These are phyloP conservation scores for Pseudocercospora musae DNA, from an alignment of 2,329 filamentous ascomycete species.

Conservation along the genomic window DNA sequence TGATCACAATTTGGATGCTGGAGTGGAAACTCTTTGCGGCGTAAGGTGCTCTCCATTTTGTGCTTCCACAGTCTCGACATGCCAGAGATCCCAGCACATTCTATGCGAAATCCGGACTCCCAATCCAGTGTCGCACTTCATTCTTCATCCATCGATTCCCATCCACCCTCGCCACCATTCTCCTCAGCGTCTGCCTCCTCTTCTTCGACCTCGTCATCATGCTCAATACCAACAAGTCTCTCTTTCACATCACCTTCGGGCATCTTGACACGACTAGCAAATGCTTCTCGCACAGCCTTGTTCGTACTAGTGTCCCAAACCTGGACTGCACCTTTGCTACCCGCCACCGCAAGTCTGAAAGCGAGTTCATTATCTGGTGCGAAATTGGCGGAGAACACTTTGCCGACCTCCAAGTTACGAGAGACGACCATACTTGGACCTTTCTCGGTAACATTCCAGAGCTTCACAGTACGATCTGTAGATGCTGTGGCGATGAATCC, in stretches of 20 bases:
- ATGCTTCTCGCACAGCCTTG: slow-evolving; percentile 75
- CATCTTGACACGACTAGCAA: slow-evolving; percentile 66
- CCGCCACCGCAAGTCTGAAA: slow-evolving; percentile 88
- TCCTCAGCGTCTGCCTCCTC: slow-evolving; percentile 56
- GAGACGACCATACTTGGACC: slow-evolving; percentile 89
- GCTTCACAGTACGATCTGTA: slow-evolving; percentile 90
- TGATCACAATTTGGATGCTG: no score
- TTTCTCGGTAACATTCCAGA: slow-evolving; percentile 79
- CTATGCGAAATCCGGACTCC: not conserved
- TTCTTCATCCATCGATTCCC: slow-evolving; percentile 39
- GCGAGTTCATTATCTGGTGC: slow-evolving; percentile 86
- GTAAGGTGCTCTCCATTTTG: not conserved
- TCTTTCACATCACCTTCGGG: slow-evolving; percentile 65
- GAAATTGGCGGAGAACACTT: slow-evolving; percentile 88
- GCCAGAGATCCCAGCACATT: not conserved
- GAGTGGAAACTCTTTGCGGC: no score
- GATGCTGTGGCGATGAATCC: slow-evolving; percentile 93
- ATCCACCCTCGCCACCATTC: slow-evolving; percentile 32
- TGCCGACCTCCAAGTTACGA: slow-evolving; percentile 88
- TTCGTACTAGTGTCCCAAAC: slow-evolving; percentile 98
- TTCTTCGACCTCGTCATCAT: slow-evolving; percentile 59
- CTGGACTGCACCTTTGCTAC: slow-evolving; percentile 87
- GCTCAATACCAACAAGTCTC: slow-evolving; percentile 69
- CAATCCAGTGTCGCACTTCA: slow-evolving; percentile 1
- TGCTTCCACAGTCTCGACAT: not conserved